These are phyloP conservation scores for Kalanchoe fedtschenkoi DNA, from an alignment of 164 flowering plant genomes.

Conservation along the genomic window DNA sequence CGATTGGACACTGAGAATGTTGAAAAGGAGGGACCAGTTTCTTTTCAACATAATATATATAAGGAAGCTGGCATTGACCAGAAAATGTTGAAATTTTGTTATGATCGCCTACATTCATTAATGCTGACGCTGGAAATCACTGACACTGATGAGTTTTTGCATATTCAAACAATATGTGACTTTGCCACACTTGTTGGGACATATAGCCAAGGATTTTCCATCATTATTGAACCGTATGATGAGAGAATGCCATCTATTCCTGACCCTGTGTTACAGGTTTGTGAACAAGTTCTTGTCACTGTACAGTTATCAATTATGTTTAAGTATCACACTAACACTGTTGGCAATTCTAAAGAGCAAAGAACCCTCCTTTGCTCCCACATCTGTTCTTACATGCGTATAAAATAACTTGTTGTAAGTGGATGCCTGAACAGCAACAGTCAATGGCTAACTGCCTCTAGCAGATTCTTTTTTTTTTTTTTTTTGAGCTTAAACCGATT, in stretches of 20 bases:
- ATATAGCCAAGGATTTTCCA: constrained; percentile 83
- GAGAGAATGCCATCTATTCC: constrained; percentile 99
- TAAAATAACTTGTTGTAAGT: too few relatives aligned
- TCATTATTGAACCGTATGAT: constrained; percentile 95
- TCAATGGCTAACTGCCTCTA: not conserved
- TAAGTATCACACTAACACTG: not conserved
- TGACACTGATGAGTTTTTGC: constrained; percentile 87
- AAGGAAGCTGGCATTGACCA: constrained; percentile 89
- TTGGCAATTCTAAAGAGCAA: not conserved
- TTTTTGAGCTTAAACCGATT: not conserved
- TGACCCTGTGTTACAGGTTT: constrained; percentile 94
- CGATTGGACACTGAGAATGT: constrained; percentile 83
- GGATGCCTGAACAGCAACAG: not conserved
- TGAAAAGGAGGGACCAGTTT: constrained; percentile 90
- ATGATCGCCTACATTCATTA: constrained; percentile 91
- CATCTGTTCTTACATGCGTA: too few relatives aligned
- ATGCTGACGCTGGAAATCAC: constrained; percentile 92
- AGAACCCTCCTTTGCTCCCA: too few relatives aligned
- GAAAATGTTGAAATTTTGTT: constrained; percentile 85
- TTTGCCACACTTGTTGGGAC: constrained; percentile 98
- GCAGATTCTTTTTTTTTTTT: not conserved
- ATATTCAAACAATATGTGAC: constrained; percentile 88
- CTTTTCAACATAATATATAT: constrained; percentile 61
- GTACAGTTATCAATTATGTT: not conserved
- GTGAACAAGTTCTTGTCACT: not conserved